A percentile compares a stretch with the other conserved stretches of the same genome.
Conservation (phyloP, 2,329 filamentous ascomycete genomes). For the Diaporthe vaccinii region DNA sequence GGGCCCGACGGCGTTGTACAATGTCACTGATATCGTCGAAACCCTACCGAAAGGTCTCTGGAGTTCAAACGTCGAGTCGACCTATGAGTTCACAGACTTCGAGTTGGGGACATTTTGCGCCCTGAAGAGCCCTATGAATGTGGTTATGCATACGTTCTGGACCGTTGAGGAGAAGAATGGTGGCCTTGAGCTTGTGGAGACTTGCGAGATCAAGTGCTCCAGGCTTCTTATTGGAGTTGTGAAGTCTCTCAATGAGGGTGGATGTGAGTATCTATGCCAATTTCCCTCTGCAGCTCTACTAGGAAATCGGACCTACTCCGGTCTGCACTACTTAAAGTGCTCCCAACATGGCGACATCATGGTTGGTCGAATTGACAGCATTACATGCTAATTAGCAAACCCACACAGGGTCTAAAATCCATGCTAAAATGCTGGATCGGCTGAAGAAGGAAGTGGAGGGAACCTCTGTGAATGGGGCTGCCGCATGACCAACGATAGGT, state of each 20-base stretch:
- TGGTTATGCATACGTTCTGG: conserved; percentile 69
- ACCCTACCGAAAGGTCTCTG: conserved; percentile 59
- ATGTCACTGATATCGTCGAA: conserved; percentile 47
- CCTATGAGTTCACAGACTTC: conserved; percentile 66
- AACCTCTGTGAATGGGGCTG: neutral
- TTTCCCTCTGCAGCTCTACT: neutral
- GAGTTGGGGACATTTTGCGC: conserved; percentile 63
- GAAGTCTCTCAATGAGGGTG: conserved; percentile 64
- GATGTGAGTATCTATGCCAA: conserved; percentile 53
- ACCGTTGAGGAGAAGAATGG: conserved; percentile 51
- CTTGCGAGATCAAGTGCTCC: conserved; percentile 64
- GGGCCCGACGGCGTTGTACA: conserved; percentile 45
- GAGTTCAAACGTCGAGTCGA: conserved; percentile 67
- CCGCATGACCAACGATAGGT: neutral
- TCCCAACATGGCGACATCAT: neutral
- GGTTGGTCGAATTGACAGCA: neutral
- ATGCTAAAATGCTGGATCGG: conserved; percentile 60
- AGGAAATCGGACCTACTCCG: neutral
- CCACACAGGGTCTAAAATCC: conserved; percentile 52
- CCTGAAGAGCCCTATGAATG: conserved; percentile 63
- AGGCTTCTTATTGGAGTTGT: conserved; percentile 63
- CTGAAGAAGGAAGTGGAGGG: conserved; percentile 49
- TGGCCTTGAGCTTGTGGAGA: conserved; percentile 61
- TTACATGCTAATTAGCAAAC: neutral
- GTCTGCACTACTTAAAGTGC: neutral